A percentile compares a stretch with the other conserved stretches of the same genome.
phyloP scores from a whole-genome alignment of 768 basidiomycete genomes.

The Nidula microcarpa region DNA sequence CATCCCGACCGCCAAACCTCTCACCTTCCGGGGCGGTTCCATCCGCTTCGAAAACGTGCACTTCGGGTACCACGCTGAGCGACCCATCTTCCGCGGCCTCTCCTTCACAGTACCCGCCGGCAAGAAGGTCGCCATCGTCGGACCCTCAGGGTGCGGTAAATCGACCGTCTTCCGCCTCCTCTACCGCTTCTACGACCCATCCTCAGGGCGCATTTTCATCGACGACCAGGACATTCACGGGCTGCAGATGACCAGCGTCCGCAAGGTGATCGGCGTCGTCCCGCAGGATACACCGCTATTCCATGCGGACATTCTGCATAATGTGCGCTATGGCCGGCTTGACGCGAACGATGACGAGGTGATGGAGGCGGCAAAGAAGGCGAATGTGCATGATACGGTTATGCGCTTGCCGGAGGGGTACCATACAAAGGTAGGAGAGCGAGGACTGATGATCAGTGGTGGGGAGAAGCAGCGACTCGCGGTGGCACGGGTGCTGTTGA shows the following conservation, averaged over 20 bases:
- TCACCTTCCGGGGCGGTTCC: slow-evolving; percentile 73
- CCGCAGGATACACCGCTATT: slow-evolving; percentile 98
- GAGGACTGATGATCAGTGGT: slow-evolving; percentile 97
- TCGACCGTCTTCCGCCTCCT: slow-evolving; percentile 93
- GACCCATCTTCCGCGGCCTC: slow-evolving; percentile 86
- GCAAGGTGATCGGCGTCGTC: slow-evolving; percentile 83
- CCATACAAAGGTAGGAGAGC: slow-evolving; percentile 87
- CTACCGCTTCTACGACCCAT: slow-evolving; percentile 91
- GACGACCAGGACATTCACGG: slow-evolving; percentile 85
- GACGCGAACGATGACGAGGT: slow-evolving; percentile 91
- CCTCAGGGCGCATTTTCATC: slow-evolving; percentile 74
- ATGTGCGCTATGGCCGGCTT: slow-evolving; percentile 88
- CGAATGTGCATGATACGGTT: slow-evolving; percentile 84
- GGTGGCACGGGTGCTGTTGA: slow-evolving; percentile 87
- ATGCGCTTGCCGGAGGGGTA: slow-evolving; percentile 83
- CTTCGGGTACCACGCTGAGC: slow-evolving; percentile 89
- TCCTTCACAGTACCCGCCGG: slow-evolving; percentile 93
- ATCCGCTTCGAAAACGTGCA: slow-evolving; percentile 91
- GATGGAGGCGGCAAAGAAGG: slow-evolving; percentile 74
- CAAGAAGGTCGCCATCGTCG: slow-evolving; percentile 95
- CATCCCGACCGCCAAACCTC: slow-evolving; percentile 59
- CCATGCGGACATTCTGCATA: slow-evolving; percentile 94
- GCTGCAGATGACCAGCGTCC: slow-evolving; percentile 68
- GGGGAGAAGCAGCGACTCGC: slow-evolving; percentile 98
- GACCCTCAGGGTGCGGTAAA: slow-evolving; percentile 96